Evolutionary conservation across 345 rosid genomes (phyloP), one percentile per base, ranked within the genome.

Genomic region (Citrus unshiu): DNA sequence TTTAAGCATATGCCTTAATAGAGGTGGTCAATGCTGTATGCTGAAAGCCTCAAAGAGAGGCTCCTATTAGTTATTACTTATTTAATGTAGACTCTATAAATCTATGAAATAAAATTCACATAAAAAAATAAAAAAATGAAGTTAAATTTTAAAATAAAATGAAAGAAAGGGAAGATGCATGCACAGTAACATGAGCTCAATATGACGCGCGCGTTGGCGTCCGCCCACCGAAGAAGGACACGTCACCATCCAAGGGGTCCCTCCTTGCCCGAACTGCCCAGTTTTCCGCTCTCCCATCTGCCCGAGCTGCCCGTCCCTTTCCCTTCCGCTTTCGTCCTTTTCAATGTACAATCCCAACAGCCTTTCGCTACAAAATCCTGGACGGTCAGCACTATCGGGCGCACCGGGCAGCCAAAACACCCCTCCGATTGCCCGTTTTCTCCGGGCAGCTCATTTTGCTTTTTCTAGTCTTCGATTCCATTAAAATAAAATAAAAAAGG

Each of bases 191-290:
- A n/a, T 27, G 82, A 68, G 62, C 65, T 58, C 62, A 81, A 68
- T n/a, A n/a, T 46, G 76, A 78, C 82, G 74, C 76, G 80, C 86
- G 75, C 56, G 80, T 64, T 32, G 30, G 68, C 70, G 65, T 60
- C 78, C 71, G 73, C 80, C 81, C 77, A 77, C 69, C 40, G 34
- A 13, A 73, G 70, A 9, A 30, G 73, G 81, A 86, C 84, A 86
- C 83, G 84, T 86, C 86, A 84, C 81, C 77, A 24, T 75, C 81
- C 4, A 40, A 4, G 37, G 81, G 88, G 84, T 51, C 83, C 87
- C 82, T 0, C 30, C 79, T 18, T 73, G 27, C 82, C 81, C 85
- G 13, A 7, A 2, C 76, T 75, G 71, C 70, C 84, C 85, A 27
- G 0, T 30, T 66, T 79, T 64, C 58, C 68, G 22, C 56, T 46